Percentiles rank a stretch among this genome's conserved stretches.
phyloP scores from a whole-genome alignment of 441 rosid genomes.

The Jatropha multifida region DNA sequence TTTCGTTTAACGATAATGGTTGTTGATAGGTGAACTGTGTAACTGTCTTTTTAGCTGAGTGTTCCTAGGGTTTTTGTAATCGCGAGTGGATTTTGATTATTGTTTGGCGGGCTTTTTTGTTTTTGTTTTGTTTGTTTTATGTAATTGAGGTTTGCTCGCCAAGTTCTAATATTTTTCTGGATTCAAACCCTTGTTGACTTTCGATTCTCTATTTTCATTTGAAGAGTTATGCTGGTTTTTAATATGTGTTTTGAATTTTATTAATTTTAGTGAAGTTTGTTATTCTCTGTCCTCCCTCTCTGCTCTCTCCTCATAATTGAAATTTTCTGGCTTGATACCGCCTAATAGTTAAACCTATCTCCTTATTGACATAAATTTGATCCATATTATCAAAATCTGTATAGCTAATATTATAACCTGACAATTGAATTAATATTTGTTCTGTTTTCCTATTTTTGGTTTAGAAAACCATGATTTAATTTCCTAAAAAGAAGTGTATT shows the following conservation, averaged over 20 bases:
- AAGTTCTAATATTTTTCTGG: constrained; percentile 12
- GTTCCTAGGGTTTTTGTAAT: constrained; percentile 28
- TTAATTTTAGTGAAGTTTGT: constrained; percentile 1
- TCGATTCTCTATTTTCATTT: constrained; percentile 21
- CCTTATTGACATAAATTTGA: neutral
- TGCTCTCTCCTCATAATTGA: neutral
- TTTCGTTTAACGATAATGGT: constrained; percentile 24
- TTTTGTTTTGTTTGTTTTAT: constrained; percentile 8
- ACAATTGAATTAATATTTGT: neutral
- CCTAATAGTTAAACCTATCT: neutral
- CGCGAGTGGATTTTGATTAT: constrained; percentile 12
- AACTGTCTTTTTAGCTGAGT: constrained; percentile 39
- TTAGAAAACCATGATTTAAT: neutral
- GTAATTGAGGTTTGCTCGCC: constrained; percentile 26
- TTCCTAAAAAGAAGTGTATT: neutral
- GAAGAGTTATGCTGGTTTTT: constrained; percentile 25
- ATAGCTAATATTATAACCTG: neutral
- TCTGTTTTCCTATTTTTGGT: neutral
- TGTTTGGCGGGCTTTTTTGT: neutral
- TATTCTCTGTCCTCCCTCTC: constrained; percentile 11
- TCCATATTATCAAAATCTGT: neutral
- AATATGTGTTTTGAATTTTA: constrained; percentile 17
- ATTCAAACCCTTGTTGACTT: constrained; percentile 38
- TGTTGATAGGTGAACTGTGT: constrained; percentile 21
- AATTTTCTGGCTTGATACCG: neutral